Percentiles rank a stretch among this genome's conserved stretches.
phyloP scores from a whole-genome alignment of 148 eudicot species.

The Gaultheria prostrata region DNA sequence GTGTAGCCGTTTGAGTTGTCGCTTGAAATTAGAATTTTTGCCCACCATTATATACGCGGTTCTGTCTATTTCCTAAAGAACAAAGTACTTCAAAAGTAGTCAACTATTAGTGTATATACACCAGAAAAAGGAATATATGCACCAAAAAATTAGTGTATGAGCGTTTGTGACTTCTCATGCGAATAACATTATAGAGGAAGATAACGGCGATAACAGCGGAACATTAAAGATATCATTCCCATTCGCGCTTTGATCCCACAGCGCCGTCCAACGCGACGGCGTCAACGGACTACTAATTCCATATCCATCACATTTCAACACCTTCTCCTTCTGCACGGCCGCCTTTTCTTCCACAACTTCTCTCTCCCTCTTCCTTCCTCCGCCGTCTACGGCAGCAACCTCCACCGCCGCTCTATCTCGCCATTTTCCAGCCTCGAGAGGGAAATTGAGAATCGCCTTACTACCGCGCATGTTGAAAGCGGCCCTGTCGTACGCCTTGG shows the following conservation, averaged over 20 bases:
- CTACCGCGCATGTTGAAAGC: constrained; percentile 52
- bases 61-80: too few species aligned
- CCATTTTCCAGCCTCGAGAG: constrained; percentile 42
- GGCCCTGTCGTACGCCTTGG: constrained; percentile 54
- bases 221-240: constrained; percentile 33
- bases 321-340: constrained; percentile 22
- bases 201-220: constrained; percentile 52
- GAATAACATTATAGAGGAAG: constrained; percentile 36
- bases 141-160: too few species aligned
- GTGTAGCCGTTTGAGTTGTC: too few species aligned
- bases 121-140: too few species aligned
- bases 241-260: too few species aligned
- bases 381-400: not conserved
- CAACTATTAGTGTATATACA: too few species aligned
- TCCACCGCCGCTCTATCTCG: not conserved
- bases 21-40: too few species aligned
- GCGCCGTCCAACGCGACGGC: constrained; percentile 47
- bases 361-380: constrained; percentile 20
- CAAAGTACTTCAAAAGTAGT: too few species aligned
- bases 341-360: constrained; percentile 14
- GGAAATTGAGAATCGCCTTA: constrained; percentile 57
- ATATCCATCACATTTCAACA: not conserved
- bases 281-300: constrained; percentile 27
- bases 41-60: too few species aligned
- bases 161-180: too few species aligned